Percentiles rank a stretch among this genome's conserved stretches.
Evolutionary conservation across 1,284 basidiomycete species (phyloP).

Genomic region (Coriolopsis trogii): DNA sequence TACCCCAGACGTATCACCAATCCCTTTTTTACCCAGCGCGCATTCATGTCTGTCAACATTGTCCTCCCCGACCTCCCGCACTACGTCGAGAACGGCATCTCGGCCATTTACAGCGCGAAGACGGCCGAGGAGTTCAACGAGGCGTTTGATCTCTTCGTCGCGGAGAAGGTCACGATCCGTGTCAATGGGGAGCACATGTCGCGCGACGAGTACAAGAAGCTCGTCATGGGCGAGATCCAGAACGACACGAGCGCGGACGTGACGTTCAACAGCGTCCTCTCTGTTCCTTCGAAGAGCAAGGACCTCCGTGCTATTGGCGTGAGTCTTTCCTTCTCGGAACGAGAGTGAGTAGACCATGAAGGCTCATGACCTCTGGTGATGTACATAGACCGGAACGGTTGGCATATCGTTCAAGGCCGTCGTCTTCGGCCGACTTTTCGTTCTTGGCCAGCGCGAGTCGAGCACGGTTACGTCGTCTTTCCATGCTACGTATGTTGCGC

Average conservation of each 20-base stretch:
- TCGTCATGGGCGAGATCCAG: constrained; percentile 24
- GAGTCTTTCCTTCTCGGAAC: not conserved
- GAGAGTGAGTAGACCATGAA: not conserved
- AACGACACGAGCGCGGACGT: constrained; percentile 25
- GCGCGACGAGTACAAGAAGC: constrained; percentile 30
- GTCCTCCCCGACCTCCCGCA: constrained; percentile 38
- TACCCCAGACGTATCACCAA: not conserved
- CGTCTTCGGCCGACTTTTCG: constrained; percentile 25
- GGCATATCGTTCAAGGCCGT: constrained; percentile 30
- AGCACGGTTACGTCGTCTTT: constrained; percentile 30
- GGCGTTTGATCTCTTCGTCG: constrained; percentile 39
- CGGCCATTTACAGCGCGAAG: constrained; percentile 36
- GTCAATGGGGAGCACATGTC: constrained; percentile 37
- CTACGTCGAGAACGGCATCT: constrained; percentile 39
- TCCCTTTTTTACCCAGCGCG: not conserved
- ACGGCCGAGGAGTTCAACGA: constrained; percentile 16
- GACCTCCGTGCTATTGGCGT: constrained; percentile 19
- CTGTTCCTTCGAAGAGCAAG: constrained; percentile 20
- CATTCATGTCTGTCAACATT: constrained; percentile 26
- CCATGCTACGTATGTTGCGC: constrained; percentile 28
- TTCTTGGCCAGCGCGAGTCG: constrained; percentile 25
- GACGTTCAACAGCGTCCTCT: constrained; percentile 24
- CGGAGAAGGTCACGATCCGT: constrained; percentile 30
- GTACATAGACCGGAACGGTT: constrained; percentile 28
- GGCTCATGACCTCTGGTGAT: not conserved